Evolutionary conservation across 2,329 filamentous ascomycete genomes (phyloP).

Genomic region (Epichloe scottii): DNA sequence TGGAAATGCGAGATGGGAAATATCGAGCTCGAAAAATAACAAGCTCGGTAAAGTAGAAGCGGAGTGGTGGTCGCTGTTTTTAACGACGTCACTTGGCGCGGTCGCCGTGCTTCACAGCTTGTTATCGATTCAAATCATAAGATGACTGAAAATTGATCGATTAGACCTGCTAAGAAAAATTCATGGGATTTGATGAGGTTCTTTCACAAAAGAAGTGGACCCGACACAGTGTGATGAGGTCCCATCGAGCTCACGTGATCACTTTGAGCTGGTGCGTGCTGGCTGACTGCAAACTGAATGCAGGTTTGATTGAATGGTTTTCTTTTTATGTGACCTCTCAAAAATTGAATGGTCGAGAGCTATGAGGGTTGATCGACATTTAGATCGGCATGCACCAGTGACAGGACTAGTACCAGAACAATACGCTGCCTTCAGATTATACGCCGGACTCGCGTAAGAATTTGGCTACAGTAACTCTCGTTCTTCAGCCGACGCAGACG

Average conservation of each 20-base stretch:
- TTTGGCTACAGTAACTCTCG: no score
- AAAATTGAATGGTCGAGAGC: no score
- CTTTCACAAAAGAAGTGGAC: slow-evolving; percentile 10
- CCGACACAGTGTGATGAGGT: neutral
- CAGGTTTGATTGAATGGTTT: no score
- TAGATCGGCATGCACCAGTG: neutral
- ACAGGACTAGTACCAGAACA: neutral
- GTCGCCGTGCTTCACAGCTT: slow-evolving; percentile 4
- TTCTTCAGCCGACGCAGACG: no score
- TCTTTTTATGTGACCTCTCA: neutral
- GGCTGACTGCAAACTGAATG: no score
- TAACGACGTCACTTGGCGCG: neutral
- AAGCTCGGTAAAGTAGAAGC: neutral
- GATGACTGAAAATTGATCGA: neutral
- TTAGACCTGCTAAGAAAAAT: neutral
- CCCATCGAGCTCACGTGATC: slow-evolving; percentile 9
- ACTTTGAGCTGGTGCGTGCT: no score
- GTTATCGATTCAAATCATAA: slow-evolving; percentile 5
- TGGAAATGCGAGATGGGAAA: neutral
- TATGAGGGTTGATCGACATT: neutral
- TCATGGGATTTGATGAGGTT: slow-evolving; percentile 11
- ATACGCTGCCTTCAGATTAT: no score
- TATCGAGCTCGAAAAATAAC: neutral
- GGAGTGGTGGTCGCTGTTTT: neutral
- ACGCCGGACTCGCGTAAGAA: no score